A percentile compares a stretch with the other conserved stretches of the same genome.
Conservation (phyloP, 164 flowering plant species). For the Malania oleifera region DNA sequence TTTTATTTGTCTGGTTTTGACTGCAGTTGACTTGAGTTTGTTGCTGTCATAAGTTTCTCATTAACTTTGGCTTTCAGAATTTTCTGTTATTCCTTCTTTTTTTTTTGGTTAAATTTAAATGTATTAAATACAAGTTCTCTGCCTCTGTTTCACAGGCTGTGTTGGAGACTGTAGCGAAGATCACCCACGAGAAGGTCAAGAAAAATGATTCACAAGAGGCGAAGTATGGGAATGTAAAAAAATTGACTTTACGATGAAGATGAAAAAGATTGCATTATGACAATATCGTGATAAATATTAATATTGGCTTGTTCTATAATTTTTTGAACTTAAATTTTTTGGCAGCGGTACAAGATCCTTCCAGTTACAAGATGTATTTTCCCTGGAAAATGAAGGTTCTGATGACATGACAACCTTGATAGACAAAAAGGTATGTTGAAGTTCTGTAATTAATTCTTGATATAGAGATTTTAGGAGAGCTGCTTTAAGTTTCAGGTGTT, state of each 20-base stretch:
- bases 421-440: slow-evolving; percentile 65
- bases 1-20: neutral
- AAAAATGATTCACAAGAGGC: slow-evolving; percentile 73
- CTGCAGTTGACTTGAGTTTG: too few species aligned
- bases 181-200: slow-evolving; percentile 77
- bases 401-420: slow-evolving; percentile 74
- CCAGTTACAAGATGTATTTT: slow-evolving; percentile 79
- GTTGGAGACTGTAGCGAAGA: slow-evolving; percentile 88
- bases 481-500: neutral
- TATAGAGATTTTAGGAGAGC: neutral
- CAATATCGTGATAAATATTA: neutral
- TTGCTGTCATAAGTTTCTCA: too few species aligned
- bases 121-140: slow-evolving; percentile 7
- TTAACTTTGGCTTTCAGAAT: too few species aligned
- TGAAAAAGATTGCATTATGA: neutral
- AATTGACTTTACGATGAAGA: neutral
- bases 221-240: slow-evolving; percentile 44
- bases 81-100: neutral
- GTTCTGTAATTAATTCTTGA: neutral
- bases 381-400: slow-evolving; percentile 71
- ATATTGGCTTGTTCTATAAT: neutral
- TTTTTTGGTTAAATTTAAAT: too few species aligned
- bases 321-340: slow-evolving; percentile 2
- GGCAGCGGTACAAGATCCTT: slow-evolving; percentile 78
- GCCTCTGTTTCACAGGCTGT: slow-evolving; percentile 51